Conservation (phyloP, 257 asterid species). For the Handroanthus guayacan region DNA sequence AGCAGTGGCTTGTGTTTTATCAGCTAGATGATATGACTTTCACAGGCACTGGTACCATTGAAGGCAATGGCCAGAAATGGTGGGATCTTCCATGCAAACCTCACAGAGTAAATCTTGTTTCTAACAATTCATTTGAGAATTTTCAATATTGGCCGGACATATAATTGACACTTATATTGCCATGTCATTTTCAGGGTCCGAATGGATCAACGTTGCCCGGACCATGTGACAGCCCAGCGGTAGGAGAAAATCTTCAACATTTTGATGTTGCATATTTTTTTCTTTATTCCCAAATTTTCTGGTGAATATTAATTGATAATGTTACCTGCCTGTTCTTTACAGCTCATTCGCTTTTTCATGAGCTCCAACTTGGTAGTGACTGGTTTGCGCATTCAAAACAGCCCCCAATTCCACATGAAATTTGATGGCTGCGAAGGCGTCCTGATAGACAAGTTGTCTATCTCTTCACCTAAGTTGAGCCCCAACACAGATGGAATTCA, state of each 20-base stretch:
- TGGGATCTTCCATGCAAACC: slow-evolving; percentile 99
- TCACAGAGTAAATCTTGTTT: slow-evolving; percentile 61
- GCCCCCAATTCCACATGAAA: slow-evolving; percentile 92
- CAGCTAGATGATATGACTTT: slow-evolving; percentile 70
- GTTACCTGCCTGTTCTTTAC: slow-evolving; percentile 21
- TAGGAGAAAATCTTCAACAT: slow-evolving; percentile 42
- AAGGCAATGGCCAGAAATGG: slow-evolving; percentile 94
- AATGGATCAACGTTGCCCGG: slow-evolving; percentile 91
- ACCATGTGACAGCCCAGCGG: slow-evolving; percentile 97
- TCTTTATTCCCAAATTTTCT: background rate
- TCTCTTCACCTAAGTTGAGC: slow-evolving; percentile 89
- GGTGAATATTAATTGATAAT: background rate
- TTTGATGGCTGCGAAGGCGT: slow-evolving; percentile 90
- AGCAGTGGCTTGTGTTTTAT: slow-evolving; percentile 95
- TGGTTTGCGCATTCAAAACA: slow-evolving; percentile 75
- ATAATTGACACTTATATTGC: background rate
- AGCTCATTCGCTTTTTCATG: slow-evolving; percentile 90
- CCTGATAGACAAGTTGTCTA: slow-evolving; percentile 63
- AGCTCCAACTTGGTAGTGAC: slow-evolving; percentile 80
- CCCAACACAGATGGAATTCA: slow-evolving; percentile 98
- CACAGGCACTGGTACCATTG: slow-evolving; percentile 79
- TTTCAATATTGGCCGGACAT: background rate
- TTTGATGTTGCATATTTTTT: background rate
- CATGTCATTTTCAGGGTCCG: slow-evolving; percentile 75
- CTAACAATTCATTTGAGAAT: background rate